These are phyloP conservation scores for Globisporangium cystogenes DNA, from an alignment of 352 stramenopile genomes.

Conservation along the genomic window DNA sequence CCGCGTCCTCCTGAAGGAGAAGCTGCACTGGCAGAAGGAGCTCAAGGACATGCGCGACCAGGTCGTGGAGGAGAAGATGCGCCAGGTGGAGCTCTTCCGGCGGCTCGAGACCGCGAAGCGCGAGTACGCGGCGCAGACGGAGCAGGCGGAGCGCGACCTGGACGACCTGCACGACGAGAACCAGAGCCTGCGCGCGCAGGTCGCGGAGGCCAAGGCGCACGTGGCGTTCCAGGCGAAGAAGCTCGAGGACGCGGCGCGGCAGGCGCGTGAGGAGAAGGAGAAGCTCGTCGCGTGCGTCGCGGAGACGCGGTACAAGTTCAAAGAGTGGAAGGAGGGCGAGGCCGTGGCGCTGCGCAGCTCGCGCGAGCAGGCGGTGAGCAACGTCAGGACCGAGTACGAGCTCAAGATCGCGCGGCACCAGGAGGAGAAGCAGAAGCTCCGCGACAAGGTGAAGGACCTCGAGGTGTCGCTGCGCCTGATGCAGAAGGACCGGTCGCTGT, in stretches of 20 bases:
- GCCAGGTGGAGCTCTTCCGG: conserved; percentile 55
- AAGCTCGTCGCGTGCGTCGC: conserved; percentile 43
- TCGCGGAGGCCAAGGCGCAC: conserved; percentile 36
- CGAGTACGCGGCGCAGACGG: conserved; percentile 29
- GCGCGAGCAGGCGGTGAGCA: conserved; percentile 41
- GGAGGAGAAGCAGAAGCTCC: conserved; percentile 69
- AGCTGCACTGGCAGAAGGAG: conserved; percentile 64
- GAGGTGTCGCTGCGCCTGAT: conserved; percentile 58
- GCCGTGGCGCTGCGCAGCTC: conserved; percentile 23
- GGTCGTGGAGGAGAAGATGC: conserved; percentile 70
- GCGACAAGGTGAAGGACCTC: conserved; percentile 68
- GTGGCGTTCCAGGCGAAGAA: conserved; percentile 33
- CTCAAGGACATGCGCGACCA: conserved; percentile 51
- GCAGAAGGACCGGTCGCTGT: conserved; percentile 58
- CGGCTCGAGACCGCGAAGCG: conserved; percentile 47
- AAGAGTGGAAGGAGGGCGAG: conserved; percentile 63
- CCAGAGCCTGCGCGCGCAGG: conserved; percentile 23
- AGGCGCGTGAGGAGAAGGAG: conserved; percentile 53
- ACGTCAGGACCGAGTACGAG: conserved; percentile 57
- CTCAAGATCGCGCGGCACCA: conserved; percentile 60
- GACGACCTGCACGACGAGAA: conserved; percentile 40
- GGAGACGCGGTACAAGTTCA: conserved; percentile 50
- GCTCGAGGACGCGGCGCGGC: conserved; percentile 40
- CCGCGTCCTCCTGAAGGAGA: conserved; percentile 53
- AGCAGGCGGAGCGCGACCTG: conserved; percentile 26